A percentile compares a stretch with the other conserved stretches of the same genome.
Evolutionary conservation across 2,329 filamentous ascomycete species (phyloP).

Genomic region (Cucurbitaria berberidis): DNA sequence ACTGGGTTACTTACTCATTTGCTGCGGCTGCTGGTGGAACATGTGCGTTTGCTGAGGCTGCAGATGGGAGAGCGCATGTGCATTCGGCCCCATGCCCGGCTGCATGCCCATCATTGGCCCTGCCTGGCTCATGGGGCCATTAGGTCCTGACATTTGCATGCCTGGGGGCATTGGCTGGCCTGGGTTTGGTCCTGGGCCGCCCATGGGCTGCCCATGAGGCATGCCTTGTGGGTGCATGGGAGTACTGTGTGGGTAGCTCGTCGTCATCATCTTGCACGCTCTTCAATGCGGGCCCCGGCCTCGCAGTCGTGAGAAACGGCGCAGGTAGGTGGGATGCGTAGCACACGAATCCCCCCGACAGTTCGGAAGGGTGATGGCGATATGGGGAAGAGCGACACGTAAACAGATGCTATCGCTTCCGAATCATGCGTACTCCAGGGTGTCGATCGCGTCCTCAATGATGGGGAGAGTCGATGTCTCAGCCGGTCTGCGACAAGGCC

Average conservation of each 20-base stretch:
- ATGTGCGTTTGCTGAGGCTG: constrained; percentile 67
- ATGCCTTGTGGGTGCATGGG: constrained; percentile 76
- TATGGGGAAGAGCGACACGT: constrained; percentile 7
- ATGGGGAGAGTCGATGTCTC: constrained; percentile 1
- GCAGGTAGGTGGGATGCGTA: constrained; percentile 9
- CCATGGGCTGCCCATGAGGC: constrained; percentile 68
- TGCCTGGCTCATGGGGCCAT: constrained; percentile 71
- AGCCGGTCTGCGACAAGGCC: constrained; percentile 6
- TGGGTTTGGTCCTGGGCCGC: constrained; percentile 71
- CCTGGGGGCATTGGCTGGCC: constrained; percentile 72
- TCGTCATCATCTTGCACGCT: constrained; percentile 67
- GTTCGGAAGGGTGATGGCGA: constrained; percentile 8
- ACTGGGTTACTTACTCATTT: constrained; percentile 45
- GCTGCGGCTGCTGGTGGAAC: constrained; percentile 57
- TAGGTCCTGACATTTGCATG: constrained; percentile 73
- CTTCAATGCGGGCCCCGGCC: constrained; percentile 18
- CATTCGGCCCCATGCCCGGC: constrained; percentile 67
- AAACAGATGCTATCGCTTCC: constrained; percentile 14
- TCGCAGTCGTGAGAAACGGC: constrained; percentile 12
- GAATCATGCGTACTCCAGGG: constrained; percentile 19
- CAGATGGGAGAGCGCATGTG: constrained; percentile 74
- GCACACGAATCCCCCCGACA: neutral
- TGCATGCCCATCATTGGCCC: constrained; percentile 80
- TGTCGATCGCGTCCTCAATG: constrained; percentile 10
- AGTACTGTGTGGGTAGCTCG: constrained; percentile 71